These are phyloP conservation scores for Nigrograna mackinnonii DNA, from an alignment of 2,329 filamentous ascomycete genomes.

Conservation along the genomic window DNA sequence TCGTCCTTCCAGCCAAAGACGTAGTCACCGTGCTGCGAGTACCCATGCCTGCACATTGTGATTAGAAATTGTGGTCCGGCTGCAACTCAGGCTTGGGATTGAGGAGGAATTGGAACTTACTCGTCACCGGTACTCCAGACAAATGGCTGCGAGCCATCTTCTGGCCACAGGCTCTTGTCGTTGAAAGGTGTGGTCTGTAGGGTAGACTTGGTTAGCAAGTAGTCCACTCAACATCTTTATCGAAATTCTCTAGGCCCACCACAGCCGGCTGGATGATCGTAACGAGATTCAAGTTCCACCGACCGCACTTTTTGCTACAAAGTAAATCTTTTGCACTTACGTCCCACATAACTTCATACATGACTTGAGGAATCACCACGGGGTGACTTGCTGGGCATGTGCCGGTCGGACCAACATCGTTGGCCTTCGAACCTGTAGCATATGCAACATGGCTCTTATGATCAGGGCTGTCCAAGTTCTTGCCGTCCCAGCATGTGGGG, in stretches of 20 bases:
- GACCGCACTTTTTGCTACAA: background rate
- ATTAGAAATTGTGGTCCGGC: conserved; percentile 4
- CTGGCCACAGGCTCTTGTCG: conserved; percentile 11
- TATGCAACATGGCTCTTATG: conserved; percentile 68
- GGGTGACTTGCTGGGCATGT: conserved; percentile 27
- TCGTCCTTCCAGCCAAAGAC: conserved; percentile 36
- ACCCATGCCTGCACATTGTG: conserved; percentile 18
- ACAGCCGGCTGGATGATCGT: no score
- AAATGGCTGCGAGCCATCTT: conserved; percentile 18
- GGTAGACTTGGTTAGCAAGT: no score
- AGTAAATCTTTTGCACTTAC: conserved; percentile 13
- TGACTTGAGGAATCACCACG: conserved; percentile 30
- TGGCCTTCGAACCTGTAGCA: conserved; percentile 16
- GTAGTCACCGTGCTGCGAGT: conserved; percentile 31
- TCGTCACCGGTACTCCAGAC: conserved; percentile 24
- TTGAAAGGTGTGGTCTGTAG: conserved; percentile 18
- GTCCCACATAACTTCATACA: conserved; percentile 36
- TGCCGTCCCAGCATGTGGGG: conserved; percentile 73
- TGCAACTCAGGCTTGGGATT: background rate
- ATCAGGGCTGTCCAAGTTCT: conserved; percentile 59
- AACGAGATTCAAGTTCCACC: background rate
- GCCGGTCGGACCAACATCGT: conserved; percentile 29
- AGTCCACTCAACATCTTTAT: no score
- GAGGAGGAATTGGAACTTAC: conserved; percentile 15
- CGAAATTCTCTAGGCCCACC: no score